Conservation (phyloP, 331 rosid species). For the Acacia concinna region DNA sequence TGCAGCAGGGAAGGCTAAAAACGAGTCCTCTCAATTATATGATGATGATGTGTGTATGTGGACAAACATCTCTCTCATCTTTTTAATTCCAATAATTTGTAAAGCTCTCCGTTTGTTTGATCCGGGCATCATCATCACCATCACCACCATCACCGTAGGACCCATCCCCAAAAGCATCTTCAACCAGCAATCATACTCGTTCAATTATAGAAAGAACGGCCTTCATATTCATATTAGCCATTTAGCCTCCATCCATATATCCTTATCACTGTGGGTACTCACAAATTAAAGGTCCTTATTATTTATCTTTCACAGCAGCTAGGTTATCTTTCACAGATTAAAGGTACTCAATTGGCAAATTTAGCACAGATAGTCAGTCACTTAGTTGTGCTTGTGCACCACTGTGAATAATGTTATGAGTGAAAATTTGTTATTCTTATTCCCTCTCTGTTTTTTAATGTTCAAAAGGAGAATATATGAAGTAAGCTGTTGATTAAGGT, state of each 20-base stretch:
- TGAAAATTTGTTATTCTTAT: background rate
- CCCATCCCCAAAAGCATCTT: constrained; percentile 26
- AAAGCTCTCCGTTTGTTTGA: constrained; percentile 23
- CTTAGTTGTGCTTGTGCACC: too few species aligned
- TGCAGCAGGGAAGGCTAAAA: constrained; percentile 3
- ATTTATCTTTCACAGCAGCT: background rate
- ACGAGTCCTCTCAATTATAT: background rate
- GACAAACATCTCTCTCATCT: constrained; percentile 30
- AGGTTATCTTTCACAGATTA: too few species aligned
- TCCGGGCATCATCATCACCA: background rate
- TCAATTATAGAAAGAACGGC: constrained; percentile 12
- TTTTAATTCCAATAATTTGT: constrained; percentile 24
- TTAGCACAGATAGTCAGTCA: too few species aligned
- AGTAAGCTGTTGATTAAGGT: too few species aligned
- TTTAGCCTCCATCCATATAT: background rate
- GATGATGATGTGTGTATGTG: background rate
- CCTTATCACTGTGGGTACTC: background rate
- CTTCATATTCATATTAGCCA: background rate
- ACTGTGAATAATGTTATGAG: background rate
- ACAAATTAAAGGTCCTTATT: background rate
- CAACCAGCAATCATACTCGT: constrained; percentile 16
- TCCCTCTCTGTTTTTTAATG: too few species aligned
- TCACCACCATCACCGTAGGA: constrained; percentile 34
- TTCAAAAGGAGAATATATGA: too few species aligned
- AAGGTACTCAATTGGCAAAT: too few species aligned